phyloP scores from a whole-genome alignment of 805 yeast species.

The Saccharomyces kudriavzevii region DNA sequence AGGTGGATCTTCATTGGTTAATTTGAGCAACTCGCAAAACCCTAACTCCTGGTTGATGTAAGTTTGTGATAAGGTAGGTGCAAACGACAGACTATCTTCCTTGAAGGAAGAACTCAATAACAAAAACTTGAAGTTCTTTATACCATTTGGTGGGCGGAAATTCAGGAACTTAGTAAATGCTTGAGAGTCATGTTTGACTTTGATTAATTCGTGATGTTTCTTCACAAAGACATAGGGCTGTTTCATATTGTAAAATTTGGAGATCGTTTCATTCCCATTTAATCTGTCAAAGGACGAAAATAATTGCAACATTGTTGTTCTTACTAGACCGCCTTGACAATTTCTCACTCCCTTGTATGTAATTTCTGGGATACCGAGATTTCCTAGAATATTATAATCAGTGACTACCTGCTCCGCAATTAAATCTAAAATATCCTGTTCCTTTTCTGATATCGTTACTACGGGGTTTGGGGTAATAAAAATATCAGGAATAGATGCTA shows the following conservation, averaged over 20 bases:
- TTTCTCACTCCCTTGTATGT: conserved; percentile 28
- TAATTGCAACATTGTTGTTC: conserved; percentile 13
- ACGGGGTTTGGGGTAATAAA: conserved; percentile 30
- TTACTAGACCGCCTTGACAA: conserved; percentile 17
- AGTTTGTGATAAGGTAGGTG: conserved; percentile 27
- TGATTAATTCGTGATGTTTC: conserved; percentile 29
- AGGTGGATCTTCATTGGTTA: conserved; percentile 23
- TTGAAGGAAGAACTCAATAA: conserved; percentile 33
- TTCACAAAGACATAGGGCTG: conserved; percentile 27
- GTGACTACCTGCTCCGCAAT: conserved; percentile 27
- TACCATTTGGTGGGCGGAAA: conserved; percentile 44
- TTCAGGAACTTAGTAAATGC: conserved; percentile 51
- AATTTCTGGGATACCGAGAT: conserved; percentile 49
- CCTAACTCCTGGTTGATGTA: conserved; percentile 30
- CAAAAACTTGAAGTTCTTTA: conserved; percentile 46
- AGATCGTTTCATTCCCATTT: conserved; percentile 22
- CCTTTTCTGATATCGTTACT: conserved; percentile 8
- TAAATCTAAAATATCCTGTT: conserved; percentile 21
- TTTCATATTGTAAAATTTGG: conserved; percentile 16
- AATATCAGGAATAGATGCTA: conserved; percentile 50
- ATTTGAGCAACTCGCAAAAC: conserved; percentile 27
- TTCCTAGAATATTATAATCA: conserved; percentile 41
- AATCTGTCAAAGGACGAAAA: conserved; percentile 21
- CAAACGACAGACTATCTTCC: conserved; percentile 24
- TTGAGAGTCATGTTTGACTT: conserved; percentile 43